These are phyloP conservation scores for Corylus avellana DNA, from an alignment of 306 rosid genomes.

Conservation along the genomic window DNA sequence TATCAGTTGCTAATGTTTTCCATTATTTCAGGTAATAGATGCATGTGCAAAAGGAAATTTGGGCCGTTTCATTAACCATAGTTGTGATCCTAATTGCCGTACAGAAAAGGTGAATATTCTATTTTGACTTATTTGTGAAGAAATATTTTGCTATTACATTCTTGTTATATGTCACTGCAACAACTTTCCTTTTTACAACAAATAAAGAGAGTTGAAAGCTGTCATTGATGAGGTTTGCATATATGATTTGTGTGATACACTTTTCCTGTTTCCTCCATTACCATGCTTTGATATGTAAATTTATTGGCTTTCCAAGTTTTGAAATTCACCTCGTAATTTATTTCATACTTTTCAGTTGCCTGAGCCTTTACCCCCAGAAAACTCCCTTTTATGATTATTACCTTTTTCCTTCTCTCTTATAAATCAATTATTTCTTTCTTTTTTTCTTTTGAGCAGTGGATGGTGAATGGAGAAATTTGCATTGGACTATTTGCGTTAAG, in stretches of 20 bases:
- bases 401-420: conserved; percentile 5
- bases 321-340: background rate
- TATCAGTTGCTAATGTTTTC: conserved; percentile 20
- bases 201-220: background rate
- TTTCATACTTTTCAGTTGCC: conserved; percentile 7
- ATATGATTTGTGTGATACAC: background rate
- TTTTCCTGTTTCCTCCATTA: background rate
- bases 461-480: conserved; percentile 99
- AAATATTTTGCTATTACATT: background rate
- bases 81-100: conserved; percentile 96
- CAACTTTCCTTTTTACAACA: conserved; percentile 6
- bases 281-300: conserved; percentile 14
- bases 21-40: conserved; percentile 84
- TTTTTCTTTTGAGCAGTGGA: conserved; percentile 67
- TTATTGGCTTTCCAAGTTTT: background rate
- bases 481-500: conserved; percentile 92
- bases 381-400: conserved; percentile 5
- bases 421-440: conserved; percentile 24
- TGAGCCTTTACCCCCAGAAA: conserved; percentile 17
- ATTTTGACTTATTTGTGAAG: conserved; percentile 8
- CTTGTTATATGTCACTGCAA: background rate
- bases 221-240: background rate
- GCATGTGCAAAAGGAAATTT: conserved; percentile 98
- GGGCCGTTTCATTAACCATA: conserved; percentile 99
- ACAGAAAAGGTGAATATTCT: conserved; percentile 79